Base-by-base conservation (phyloP, 129 eudicot genomes). In the Deinandra increscens region DNA sequence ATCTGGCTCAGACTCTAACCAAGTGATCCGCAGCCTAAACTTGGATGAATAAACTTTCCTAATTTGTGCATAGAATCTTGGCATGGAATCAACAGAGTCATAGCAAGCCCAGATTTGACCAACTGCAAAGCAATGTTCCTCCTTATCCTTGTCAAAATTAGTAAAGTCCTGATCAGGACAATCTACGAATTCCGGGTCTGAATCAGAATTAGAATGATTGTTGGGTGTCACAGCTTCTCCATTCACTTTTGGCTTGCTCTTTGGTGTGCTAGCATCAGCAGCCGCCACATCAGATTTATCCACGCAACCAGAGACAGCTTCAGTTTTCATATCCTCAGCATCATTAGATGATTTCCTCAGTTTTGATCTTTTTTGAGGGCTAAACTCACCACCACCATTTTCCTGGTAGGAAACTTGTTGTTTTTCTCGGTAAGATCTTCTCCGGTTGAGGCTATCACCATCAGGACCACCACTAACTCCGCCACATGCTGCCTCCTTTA, bases 91-190 rank as follows among this genome's bases (percentile, higher is more conserved):
- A 44, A 60, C 58, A 7, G 84, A 64, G 72, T 88, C 97, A 74
- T 88, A 91, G 48, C 86, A 81, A 55, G 97, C 97, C 97, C 97
- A 91, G 34, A 84, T 48, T 75, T 91, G 97, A 68, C 76, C 78
- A 65, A 75, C 90, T 42, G 78, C 77, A 80, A 91, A 88, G 45
- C 80, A 74, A 43, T 66, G 39, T n/a, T 73, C 87, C 20, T 84
- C 87, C 48, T 78, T 81, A 46, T 51, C 43, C 75, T 84, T 77
- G 48, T 86, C 94, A 67, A 91, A 88, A 77, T 91, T 87, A 66
- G 61, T 70, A 45, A 88, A 91, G 18, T 91, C 91, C 59, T 86
- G 85, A 17, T 87, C 99, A 20, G 72, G 83, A 66, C 84, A 80
- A 0, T 75, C 77, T 7, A 68, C 73, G 1, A 66, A 33, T 64